phyloP scores from a whole-genome alignment of 83 land plant genomes.

The Larix sibirica region DNA sequence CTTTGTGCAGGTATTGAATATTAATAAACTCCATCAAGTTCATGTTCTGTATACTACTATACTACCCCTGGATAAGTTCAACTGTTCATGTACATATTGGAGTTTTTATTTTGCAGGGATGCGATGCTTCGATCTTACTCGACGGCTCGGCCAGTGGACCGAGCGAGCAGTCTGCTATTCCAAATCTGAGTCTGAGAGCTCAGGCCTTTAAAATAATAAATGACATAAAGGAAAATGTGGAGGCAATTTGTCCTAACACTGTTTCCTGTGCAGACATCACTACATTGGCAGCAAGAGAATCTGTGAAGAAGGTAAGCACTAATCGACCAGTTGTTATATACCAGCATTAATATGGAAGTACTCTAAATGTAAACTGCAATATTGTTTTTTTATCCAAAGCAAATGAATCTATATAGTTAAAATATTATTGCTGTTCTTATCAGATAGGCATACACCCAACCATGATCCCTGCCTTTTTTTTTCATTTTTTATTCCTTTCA shows the following conservation, averaged over 20 bases:
- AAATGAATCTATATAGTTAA: too few relatives aligned
- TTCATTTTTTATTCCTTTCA: too few relatives aligned
- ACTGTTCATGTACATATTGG: not conserved
- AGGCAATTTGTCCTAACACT: constrained; percentile 34
- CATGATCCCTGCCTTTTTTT: too few relatives aligned
- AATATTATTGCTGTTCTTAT: too few relatives aligned
- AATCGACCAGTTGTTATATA: not conserved
- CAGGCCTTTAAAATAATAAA: constrained; percentile 51
- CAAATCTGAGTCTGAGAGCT: constrained; percentile 54
- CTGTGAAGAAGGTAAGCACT: constrained; percentile 17
- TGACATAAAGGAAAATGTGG: constrained; percentile 40
- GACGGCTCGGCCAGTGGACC: constrained; percentile 64
- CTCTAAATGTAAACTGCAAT: too few relatives aligned
- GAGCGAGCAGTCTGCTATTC: constrained; percentile 56
- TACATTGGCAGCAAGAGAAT: constrained; percentile 66
- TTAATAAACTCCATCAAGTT: too few relatives aligned
- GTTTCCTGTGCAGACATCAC: constrained; percentile 75
- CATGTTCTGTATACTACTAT: too few relatives aligned
- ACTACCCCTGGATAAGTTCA: too few relatives aligned
- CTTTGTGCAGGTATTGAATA: not conserved
- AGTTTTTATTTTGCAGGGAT: constrained; percentile 43
- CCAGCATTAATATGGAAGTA: too few relatives aligned
- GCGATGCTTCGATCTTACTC: constrained; percentile 70
- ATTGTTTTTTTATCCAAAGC: too few relatives aligned
- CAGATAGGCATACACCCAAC: too few relatives aligned